Evolutionary conservation across 1,139 yeast genomes (phyloP).

Genomic region (Candida albicans): DNA sequence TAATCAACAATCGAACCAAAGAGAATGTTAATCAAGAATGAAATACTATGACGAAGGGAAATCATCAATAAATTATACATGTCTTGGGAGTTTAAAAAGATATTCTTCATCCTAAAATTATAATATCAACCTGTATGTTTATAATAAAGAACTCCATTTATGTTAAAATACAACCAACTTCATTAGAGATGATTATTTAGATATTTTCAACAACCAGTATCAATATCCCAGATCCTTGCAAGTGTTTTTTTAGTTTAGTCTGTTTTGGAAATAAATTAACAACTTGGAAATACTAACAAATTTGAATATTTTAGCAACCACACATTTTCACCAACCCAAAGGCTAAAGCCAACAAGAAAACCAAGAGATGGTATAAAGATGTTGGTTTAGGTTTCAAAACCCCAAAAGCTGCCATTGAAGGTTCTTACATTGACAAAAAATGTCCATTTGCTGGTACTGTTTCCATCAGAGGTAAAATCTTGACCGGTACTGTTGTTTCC

Average conservation of each 20-base stretch:
- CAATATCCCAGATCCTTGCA: neutral
- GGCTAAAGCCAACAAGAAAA: constrained; percentile 97
- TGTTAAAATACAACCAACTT: too few relatives aligned
- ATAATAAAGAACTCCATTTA: too few relatives aligned
- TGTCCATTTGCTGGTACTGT: constrained; percentile 98
- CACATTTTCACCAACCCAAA: constrained; percentile 99
- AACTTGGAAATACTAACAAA: constrained; percentile 2
- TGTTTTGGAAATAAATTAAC: neutral
- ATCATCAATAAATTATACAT: neutral
- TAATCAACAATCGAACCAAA: neutral
- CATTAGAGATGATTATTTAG: neutral
- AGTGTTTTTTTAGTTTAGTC: too few relatives aligned
- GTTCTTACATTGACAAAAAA: constrained; percentile 99
- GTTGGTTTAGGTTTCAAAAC: constrained; percentile 99
- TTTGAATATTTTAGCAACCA: constrained; percentile 71
- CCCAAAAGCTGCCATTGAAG: constrained; percentile 98
- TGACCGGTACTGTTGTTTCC: constrained; percentile 98
- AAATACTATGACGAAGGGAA: neutral
- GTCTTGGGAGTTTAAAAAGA: too few relatives aligned
- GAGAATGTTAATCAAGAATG: neutral
- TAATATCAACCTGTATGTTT: too few relatives aligned
- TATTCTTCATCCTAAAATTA: too few relatives aligned
- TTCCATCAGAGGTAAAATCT: constrained; percentile 99
- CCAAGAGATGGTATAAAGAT: constrained; percentile 99
- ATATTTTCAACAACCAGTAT: neutral